phyloP scores from a whole-genome alignment of 352 stramenopile genomes.

The Globisporangium sylvaticum region DNA sequence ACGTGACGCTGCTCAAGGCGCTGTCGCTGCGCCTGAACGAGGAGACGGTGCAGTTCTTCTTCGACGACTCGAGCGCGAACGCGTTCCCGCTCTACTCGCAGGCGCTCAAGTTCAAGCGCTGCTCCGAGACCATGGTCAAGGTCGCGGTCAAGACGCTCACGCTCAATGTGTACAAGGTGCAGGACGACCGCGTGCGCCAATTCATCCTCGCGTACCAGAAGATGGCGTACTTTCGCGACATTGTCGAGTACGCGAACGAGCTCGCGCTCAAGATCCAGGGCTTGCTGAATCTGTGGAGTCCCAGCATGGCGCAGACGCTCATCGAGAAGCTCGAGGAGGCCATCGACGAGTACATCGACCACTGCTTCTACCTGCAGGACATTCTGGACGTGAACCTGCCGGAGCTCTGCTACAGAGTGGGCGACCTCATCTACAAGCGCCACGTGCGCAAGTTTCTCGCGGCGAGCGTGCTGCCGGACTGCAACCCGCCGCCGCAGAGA shows the following conservation, averaged over 20 bases:
- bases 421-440: conserved; percentile 61
- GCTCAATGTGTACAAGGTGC: conserved; percentile 79
- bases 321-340: conserved; percentile 79
- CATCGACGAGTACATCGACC: conserved; percentile 78
- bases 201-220: conserved; percentile 76
- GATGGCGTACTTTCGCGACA: conserved; percentile 77
- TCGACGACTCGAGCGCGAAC: conserved; percentile 39
- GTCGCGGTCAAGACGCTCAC: conserved; percentile 86
- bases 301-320: conserved; percentile 19
- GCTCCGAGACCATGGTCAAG: conserved; percentile 81
- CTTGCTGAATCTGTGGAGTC: conserved; percentile 58
- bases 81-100: conserved; percentile 75
- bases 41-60: conserved; percentile 90
- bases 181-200: conserved; percentile 65
- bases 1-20: conserved; percentile 86
- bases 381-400: conserved; percentile 80
- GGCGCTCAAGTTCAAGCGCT: conserved; percentile 64
- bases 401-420: conserved; percentile 79
- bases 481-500: conserved; percentile 59
- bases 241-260: conserved; percentile 72
- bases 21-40: conserved; percentile 82
- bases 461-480: conserved; percentile 74
- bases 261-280: conserved; percentile 75
- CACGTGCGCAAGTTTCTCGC: conserved; percentile 70
- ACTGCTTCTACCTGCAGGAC: conserved; percentile 85